These are phyloP conservation scores for Nannochloropsis gaditana DNA, from an alignment of 108 stramenopile species.

Conservation along the genomic window DNA sequence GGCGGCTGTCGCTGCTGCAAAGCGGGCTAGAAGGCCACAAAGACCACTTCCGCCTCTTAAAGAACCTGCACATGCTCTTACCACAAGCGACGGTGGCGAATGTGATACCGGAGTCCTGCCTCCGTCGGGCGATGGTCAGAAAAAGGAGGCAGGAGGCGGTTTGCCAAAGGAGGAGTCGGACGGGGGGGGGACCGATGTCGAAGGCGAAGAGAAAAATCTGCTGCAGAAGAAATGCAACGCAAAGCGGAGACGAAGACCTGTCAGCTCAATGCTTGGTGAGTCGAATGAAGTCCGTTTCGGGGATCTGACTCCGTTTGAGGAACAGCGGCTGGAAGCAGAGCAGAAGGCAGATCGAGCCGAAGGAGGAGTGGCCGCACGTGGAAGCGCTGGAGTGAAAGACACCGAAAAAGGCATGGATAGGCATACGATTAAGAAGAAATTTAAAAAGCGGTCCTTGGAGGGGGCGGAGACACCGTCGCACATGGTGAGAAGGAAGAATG, in stretches of 20 bases:
- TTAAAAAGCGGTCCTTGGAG: neutral
- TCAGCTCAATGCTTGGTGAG: neutral
- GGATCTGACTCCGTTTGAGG: slow-evolving; percentile 10
- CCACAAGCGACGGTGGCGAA: neutral
- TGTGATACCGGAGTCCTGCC: neutral
- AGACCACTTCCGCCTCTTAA: neutral
- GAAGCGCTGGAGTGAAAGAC: neutral
- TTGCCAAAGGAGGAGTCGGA: neutral
- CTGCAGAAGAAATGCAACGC: neutral
- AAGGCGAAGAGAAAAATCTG: neutral
- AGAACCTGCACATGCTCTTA: neutral
- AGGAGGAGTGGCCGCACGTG: neutral
- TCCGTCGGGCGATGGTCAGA: neutral
- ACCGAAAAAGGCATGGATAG: neutral
- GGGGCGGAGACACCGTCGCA: neutral
- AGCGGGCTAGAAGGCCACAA: slow-evolving; percentile 8
- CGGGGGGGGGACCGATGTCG: neutral
- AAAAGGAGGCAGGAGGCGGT: neutral
- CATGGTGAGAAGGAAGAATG: too few relatives aligned
- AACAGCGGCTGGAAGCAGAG: neutral
- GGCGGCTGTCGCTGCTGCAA: neutral
- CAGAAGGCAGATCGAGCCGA: neutral
- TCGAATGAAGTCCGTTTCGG: slow-evolving; percentile 1
- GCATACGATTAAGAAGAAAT: neutral
- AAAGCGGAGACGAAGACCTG: too few relatives aligned